Conservation (phyloP, 805 yeast species). For the Saturnispora hagleri region DNA sequence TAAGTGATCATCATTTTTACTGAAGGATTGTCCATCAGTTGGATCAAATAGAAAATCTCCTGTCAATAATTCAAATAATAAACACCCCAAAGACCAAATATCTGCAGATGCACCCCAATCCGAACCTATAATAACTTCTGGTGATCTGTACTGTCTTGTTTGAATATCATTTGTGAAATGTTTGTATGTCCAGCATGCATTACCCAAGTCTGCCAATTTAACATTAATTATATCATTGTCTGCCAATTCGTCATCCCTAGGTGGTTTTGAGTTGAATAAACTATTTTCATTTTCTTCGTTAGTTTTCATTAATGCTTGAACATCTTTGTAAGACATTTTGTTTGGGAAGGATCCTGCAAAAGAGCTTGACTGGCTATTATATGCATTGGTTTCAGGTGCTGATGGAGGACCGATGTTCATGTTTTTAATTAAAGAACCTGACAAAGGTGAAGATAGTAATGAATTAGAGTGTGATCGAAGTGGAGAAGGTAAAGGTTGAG, state of each 20-base stretch:
- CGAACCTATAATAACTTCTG: conserved; percentile 73
- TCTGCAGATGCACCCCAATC: conserved; percentile 95
- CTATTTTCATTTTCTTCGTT: conserved; percentile 27
- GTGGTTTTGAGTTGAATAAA: conserved; percentile 25
- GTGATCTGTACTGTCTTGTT: conserved; percentile 87
- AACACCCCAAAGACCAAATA: conserved; percentile 92
- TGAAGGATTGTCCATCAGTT: conserved; percentile 59
- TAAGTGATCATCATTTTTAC: conserved; percentile 91
- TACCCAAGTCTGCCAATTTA: conserved; percentile 90
- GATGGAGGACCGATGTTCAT: conserved; percentile 11
- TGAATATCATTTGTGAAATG: conserved; percentile 88
- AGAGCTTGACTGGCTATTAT: conserved; percentile 6
- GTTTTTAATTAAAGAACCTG: conserved; percentile 7
- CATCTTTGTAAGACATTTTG: conserved; percentile 22
- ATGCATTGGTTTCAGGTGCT: conserved; percentile 8
- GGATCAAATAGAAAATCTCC: conserved; percentile 96
- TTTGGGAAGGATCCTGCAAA: conserved; percentile 8
- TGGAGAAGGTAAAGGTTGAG: conserved; percentile 90
- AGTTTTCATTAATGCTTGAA: conserved; percentile 33
- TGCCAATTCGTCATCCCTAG: conserved; percentile 29
- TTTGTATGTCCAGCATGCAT: conserved; percentile 72
- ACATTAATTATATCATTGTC: conserved; percentile 53
- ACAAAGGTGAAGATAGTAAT: conserved; percentile 21
- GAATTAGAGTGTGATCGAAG: conserved; percentile 40
- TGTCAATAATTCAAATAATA: conserved; percentile 81